Conservation (phyloP, 164 flowering plant species). For the Vitis cinerea region DNA sequence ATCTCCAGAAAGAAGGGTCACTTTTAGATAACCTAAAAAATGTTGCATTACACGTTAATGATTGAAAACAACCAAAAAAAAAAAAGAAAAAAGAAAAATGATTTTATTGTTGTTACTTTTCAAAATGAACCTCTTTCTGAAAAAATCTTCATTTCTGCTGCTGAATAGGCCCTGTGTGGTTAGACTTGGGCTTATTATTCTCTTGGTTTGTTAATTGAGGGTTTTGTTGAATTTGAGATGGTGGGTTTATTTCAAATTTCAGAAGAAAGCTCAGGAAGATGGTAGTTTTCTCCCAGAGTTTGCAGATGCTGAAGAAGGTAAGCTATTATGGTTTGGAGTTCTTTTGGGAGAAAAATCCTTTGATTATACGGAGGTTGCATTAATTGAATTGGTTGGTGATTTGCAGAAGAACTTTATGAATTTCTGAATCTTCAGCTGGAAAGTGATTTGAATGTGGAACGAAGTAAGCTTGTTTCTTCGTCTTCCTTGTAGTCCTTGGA, state of each 20-base stretch:
- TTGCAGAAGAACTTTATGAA: conserved; percentile 74
- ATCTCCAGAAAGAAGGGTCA: too few species aligned
- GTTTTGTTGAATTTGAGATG: conserved; percentile 6
- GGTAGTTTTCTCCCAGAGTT: conserved; percentile 81
- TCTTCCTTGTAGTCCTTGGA: neutral
- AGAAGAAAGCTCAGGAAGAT: conserved; percentile 76
- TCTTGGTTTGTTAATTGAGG: neutral
- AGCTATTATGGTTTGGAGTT: conserved; percentile 12
- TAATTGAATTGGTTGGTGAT: conserved; percentile 15
- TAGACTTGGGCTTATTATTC: neutral
- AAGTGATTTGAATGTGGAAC: conserved; percentile 51
- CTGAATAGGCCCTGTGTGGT: neutral
- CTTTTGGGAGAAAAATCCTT: neutral
- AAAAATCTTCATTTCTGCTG: too few species aligned
- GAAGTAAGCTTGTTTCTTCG: conserved; percentile 48
- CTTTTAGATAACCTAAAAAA: too few species aligned
- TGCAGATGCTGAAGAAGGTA: conserved; percentile 91
- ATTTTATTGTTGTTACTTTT: too few species aligned
- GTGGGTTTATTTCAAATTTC: conserved; percentile 25
- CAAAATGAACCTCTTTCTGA: too few species aligned
- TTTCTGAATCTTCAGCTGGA: conserved; percentile 73
- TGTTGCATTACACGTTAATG: too few species aligned
- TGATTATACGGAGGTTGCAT: conserved; percentile 1
- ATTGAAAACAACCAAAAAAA: too few species aligned
- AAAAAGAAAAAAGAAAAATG: too few species aligned